Conservation (phyloP, 1,139 yeast species). For the Trichomonascaceae sp. region DNA sequence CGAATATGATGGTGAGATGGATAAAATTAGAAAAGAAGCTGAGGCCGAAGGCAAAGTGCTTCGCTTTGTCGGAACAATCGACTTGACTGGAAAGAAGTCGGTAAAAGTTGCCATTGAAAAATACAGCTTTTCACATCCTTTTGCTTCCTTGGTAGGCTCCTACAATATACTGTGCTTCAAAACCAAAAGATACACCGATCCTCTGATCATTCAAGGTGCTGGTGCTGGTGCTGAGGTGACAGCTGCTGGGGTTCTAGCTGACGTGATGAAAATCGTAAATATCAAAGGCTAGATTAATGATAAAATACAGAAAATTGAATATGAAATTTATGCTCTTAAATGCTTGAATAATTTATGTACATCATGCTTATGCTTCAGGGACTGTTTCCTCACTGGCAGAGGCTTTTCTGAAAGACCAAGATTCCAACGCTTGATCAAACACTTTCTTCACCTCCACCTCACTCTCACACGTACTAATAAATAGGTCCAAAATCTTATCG, state of each 20-base stretch:
- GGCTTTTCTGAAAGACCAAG: neutral
- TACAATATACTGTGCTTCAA: slow-evolving; percentile 92
- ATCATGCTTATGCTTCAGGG: neutral
- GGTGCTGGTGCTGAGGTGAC: slow-evolving; percentile 98
- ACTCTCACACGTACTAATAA: neutral
- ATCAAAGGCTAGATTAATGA: neutral
- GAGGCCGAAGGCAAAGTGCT: slow-evolving; percentile 78
- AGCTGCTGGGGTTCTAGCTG: slow-evolving; percentile 97
- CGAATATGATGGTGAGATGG: slow-evolving; percentile 71
- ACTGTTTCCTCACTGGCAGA: neutral
- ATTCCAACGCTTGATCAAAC: neutral
- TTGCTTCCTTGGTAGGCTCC: slow-evolving; percentile 90
- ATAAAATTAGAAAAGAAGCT: slow-evolving; percentile 72
- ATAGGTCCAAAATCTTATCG: slow-evolving; percentile 4
- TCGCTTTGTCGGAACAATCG: slow-evolving; percentile 90
- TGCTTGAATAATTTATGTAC: neutral
- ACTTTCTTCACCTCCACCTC: slow-evolving; percentile 4
- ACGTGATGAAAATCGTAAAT: slow-evolving; percentile 66
- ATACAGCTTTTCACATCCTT: slow-evolving; percentile 78
- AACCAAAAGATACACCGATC: slow-evolving; percentile 86
- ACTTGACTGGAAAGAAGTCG: slow-evolving; percentile 48
- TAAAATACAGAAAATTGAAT: neutral
- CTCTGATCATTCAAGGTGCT: slow-evolving; percentile 94
- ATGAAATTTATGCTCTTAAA: neutral
- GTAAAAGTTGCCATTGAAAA: slow-evolving; percentile 86